Evolutionary conservation across 345 rosid genomes (phyloP), one percentile per base, ranked within the genome.

Genomic region (Euphorbia tirucalli): DNA sequence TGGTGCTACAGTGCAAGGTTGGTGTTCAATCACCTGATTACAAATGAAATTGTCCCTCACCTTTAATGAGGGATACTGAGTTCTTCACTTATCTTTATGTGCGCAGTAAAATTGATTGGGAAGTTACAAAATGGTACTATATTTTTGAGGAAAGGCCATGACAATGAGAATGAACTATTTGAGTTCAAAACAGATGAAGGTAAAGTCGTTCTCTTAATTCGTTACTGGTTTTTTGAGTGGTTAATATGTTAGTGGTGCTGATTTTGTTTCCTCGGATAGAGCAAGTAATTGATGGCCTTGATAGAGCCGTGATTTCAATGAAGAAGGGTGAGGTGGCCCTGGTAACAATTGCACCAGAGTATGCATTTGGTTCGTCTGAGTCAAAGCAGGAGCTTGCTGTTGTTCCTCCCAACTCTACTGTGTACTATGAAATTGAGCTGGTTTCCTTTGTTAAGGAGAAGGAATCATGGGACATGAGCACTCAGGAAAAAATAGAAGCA

Each of bases 401-500:
- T 18, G 89, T 96, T 21, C 97, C 98, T 11, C 78, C 93, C 16
- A 91, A 88, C 77, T 84, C 97, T 21, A 93, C 92, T 1, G 75
- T 91, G 15, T 73, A 58, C 68, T 96, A 89, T 48, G 96, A 93
- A 78, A 87, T 91, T 74, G 96, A 93, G 76, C 61, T 93, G 77
- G 87, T 83, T 55, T 79, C 98, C 14, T 89, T 93, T 62, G 86
- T 72, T 25, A 96, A 93, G 93, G 99, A 96, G 13, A 96, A 83
- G 78, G 98, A 96, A 68, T 91, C 99, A 0, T 96, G 99, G 99
- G 95, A 96, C 78, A 83, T 96, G 98, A 93, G 78, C 81, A 96
- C 97, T 1, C 73, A 72, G 16, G 98, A 91, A 81, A 93, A 96
- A 81, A 85, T 96, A 66, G 99, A 88, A 81, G 91, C 92, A 54